Base-by-base conservation (phyloP, 1,284 basidiomycete species). In the Trichosporon sp. region DNA sequence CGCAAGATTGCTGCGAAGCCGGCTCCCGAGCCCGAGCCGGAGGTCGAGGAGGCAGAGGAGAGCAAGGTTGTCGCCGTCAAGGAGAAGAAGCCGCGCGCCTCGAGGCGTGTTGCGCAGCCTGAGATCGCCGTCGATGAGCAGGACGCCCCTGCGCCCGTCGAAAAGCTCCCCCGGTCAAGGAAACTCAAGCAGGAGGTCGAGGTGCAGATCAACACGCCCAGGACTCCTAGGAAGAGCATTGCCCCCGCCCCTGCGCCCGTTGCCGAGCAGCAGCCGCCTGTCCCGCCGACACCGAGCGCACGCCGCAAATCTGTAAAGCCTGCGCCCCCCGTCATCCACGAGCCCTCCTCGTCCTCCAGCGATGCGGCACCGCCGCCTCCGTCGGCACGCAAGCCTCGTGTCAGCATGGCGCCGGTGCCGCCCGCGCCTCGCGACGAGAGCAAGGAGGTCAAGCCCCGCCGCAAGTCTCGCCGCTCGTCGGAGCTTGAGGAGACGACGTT, bases 371-470 rank as follows among this genome's bases (percentile, higher is more conserved):
- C 27, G 33, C 33, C 52, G 2, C 59, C 63, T 8, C 40, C 59
- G 14, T 31, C 58, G n/a, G 62, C n/a, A 16, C 62, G 59, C 56
- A 62, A 60, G 23, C 56, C 65, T 10, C 59, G 65, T 10, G 32
- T 60, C 9, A 52, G 56, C 33, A 49, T 62, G 32, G 25, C 54
- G 46, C 60, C 60, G 32, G 25, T 44, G 46, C 60, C 63, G 7
- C 27, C 46, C 0, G 54, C 56, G 8, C 80, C 89, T 60, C 86
- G 86, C 75, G 87, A 85, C 69, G 87, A 91, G 3, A 27, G 29
- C 54, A 87, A 75, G 86, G 86, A 68, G 88, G 11, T 54, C 37
- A 71, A 65, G 56, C 36, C 65, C 11, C 57, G 44, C 49, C 60
- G 52, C 44, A 61, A 64, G 61, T 62, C 64, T 5, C 56, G 71